Base-by-base conservation (phyloP, 1,284 basidiomycete species). In the Phellopilus nigrolimitatus region DNA sequence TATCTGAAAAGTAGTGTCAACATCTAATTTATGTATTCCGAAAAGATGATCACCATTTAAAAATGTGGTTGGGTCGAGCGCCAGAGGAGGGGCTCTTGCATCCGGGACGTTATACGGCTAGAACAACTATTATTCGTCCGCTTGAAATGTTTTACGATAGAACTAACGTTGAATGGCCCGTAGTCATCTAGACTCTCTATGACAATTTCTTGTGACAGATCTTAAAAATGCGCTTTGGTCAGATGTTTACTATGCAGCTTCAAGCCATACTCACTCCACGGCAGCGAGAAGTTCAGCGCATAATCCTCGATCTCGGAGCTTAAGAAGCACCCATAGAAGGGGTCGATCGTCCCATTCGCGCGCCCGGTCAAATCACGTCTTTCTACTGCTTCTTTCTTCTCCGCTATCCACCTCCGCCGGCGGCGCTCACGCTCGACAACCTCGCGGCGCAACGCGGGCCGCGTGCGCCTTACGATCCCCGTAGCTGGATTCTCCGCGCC, bases 241-340 rank as follows among this genome's bases (percentile, higher is more conserved):
- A n/a, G n/a, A n/a, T n/a, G 39, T 47, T 25, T 4, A 25, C 12
- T 34, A 45, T n/a, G 24, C 30, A 12, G 10, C 37, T 15, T 47
- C 13, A 24, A 45, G 25, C 13, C 31, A 17, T 5, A 67, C 79
- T 52, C 63, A 84, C 81, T 78, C 82, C 82, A 86, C 1, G 84
- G 84, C 57, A 72, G 79, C 1, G 74, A 79, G 59, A 69, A 82
- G 59, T 84, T 83, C 55, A 76, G 45, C 15, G 79, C 78, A 56
- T 82, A 83, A 60, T 82, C 80, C 30, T 79, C 56, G 59, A 79
- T 71, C 61, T 77, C 72, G 38, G 75, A 69, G 24, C 73, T 66
- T 5, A 82, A 57, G 51, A 76, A 68, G 62, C 81, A 84, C 10
- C 79, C 79, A 53, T 83, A 83, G 70, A 75, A 80, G 27, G 76